These are phyloP conservation scores for Penicillium longicatenatum DNA, from an alignment of 495 filamentous ascomycete species.

Conservation along the genomic window DNA sequence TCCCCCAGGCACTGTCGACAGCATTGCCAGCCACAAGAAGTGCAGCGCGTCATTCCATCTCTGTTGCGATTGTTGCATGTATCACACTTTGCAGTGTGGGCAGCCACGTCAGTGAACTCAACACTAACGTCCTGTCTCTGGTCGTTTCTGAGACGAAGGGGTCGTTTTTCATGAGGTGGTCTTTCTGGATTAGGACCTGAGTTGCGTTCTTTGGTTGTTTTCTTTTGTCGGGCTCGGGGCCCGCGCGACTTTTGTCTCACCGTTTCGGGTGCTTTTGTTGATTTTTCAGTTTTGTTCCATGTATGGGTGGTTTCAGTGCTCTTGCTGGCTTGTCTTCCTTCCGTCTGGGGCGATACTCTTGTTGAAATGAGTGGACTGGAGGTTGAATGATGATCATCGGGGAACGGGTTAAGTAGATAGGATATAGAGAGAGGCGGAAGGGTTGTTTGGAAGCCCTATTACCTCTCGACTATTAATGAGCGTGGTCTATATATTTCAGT, in stretches of 20 bases:
- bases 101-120: constrained; percentile 35
- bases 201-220: neutral
- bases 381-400: neutral
- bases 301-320: neutral
- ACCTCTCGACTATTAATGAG: neutral
- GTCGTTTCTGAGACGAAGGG: neutral
- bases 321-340: neutral
- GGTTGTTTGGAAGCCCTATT: neutral
- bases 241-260: neutral
- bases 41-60: constrained; percentile 47
- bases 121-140: neutral
- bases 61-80: constrained; percentile 47
- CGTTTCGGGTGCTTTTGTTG: neutral
- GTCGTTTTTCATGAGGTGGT: neutral
- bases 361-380: neutral
- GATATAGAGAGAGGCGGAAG: neutral
- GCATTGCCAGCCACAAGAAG: constrained; percentile 44
- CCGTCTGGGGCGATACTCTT: neutral
- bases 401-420: neutral
- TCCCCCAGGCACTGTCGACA: constrained; percentile 41
- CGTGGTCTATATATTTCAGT: neutral
- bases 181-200: neutral
- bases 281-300: neutral
- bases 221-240: neutral
- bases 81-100: constrained; percentile 56